A percentile compares a stretch with the other conserved stretches of the same genome.
Evolutionary conservation across 805 yeast genomes (phyloP).

Genomic region (Pichia ethanolica): DNA sequence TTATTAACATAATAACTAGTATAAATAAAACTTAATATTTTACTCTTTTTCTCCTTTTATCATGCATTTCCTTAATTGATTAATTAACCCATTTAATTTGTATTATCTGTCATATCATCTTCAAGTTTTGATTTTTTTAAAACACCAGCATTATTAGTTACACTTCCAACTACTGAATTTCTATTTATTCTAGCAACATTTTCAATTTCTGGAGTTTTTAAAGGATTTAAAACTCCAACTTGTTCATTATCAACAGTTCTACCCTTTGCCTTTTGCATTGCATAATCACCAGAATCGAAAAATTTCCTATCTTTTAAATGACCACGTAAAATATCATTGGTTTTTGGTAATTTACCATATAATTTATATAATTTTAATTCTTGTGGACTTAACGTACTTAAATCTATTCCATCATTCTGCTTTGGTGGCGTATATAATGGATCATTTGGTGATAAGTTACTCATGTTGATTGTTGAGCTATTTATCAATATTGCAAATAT

Average conservation of each 20-base stretch:
- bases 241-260: conserved; percentile 21
- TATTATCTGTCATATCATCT: conserved; percentile 20
- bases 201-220: conserved; percentile 49
- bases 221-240: conserved; percentile 26
- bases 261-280: conserved; percentile 64
- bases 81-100: not conserved
- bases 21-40: no score
- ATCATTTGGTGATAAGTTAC: conserved; percentile 29
- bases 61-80: not conserved
- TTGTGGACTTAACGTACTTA: conserved; percentile 60
- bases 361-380: conserved; percentile 70
- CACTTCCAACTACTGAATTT: conserved; percentile 36
- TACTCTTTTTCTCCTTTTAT: not conserved
- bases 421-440: conserved; percentile 38
- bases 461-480: not conserved
- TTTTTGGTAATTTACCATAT: conserved; percentile 83
- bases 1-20: no score
- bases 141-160: not conserved
- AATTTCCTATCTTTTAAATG: conserved; percentile 83
- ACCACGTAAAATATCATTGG: conserved; percentile 64
- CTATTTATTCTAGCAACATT: conserved; percentile 53
- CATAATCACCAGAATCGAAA: conserved; percentile 92
- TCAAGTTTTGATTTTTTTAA: conserved; percentile 43
- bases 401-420: conserved; percentile 31
- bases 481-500: no score